Conservation (phyloP, 495 filamentous ascomycete species). For the Penicillium cinerascens region DNA sequence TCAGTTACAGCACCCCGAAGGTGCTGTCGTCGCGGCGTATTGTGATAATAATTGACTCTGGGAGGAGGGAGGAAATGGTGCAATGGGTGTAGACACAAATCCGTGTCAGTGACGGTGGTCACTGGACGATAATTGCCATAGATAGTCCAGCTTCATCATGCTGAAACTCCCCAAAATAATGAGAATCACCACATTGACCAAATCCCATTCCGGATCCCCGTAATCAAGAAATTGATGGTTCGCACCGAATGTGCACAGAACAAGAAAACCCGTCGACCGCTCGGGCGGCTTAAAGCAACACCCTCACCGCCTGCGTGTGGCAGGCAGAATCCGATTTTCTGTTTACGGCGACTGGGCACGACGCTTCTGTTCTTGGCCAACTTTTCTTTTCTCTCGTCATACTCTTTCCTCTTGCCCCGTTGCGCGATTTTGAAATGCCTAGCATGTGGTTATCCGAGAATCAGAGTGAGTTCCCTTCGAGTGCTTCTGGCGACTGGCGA, state of each 20-base stretch:
- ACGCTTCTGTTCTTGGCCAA: background rate
- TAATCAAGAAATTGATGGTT: background rate
- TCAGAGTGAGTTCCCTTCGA: conserved; percentile 66
- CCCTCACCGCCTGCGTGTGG: conserved; percentile 11
- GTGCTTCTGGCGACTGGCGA: background rate
- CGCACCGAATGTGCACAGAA: conserved; percentile 1
- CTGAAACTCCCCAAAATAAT: background rate
- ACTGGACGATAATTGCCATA: background rate
- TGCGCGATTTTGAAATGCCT: conserved; percentile 43
- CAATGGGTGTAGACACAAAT: background rate
- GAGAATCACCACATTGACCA: background rate
- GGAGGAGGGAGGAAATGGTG: background rate
- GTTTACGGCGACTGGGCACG: conserved; percentile 12
- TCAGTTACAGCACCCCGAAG: conserved; percentile 54
- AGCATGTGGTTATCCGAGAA: conserved; percentile 94
- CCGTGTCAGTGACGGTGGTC: background rate
- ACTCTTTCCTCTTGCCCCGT: background rate
- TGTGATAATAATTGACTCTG: conserved; percentile 1
- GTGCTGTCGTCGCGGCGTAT: conserved; percentile 56
- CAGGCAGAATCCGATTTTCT: conserved; percentile 16
- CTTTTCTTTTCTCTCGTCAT: background rate
- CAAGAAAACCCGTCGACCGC: background rate
- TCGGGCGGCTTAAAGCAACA: conserved; percentile 9
- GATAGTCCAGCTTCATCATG: conserved; percentile 5
- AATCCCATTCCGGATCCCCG: background rate